These are phyloP conservation scores for Bruguiera sexangula DNA, from an alignment of 345 rosid genomes.

Conservation along the genomic window DNA sequence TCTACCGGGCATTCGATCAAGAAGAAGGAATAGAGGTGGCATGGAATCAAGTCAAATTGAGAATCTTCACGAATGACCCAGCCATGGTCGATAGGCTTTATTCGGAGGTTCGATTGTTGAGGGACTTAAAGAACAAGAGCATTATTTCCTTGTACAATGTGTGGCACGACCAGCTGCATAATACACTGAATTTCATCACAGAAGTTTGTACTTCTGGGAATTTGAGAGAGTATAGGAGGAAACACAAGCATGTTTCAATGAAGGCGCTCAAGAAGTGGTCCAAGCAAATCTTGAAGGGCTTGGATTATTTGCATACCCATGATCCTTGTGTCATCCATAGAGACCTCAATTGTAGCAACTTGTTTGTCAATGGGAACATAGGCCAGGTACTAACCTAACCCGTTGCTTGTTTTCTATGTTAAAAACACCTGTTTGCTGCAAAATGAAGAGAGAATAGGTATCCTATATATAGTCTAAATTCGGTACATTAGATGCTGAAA, in stretches of 20 bases:
- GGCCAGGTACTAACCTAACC: not conserved
- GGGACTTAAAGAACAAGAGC: not conserved
- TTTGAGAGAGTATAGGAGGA: constrained; percentile 3
- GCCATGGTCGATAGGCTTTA: not conserved
- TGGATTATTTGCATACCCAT: not conserved
- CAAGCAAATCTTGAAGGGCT: constrained; percentile 5
- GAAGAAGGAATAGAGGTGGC: constrained; percentile 7
- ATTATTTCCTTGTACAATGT: constrained; percentile 1
- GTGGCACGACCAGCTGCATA: not conserved
- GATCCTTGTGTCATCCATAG: constrained; percentile 2
- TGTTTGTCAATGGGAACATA: constrained; percentile 7
- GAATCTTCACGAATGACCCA: not conserved
- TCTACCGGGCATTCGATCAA: not conserved
- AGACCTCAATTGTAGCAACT: constrained; percentile 1
- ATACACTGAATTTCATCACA: constrained; percentile 1
- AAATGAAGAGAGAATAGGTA: not conserved
- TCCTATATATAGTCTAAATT: not conserved
- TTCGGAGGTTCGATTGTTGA: not conserved
- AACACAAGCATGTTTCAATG: constrained; percentile 6
- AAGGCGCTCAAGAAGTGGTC: constrained; percentile 6
- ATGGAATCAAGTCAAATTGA: constrained; percentile 4
- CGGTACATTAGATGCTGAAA: too few relatives aligned
- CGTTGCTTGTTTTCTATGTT: not conserved
- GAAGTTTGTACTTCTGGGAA: constrained; percentile 4
- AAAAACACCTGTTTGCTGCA: too few relatives aligned